Evolutionary conservation across 345 rosid species (phyloP).

Genomic region (Corymbia maculata): DNA sequence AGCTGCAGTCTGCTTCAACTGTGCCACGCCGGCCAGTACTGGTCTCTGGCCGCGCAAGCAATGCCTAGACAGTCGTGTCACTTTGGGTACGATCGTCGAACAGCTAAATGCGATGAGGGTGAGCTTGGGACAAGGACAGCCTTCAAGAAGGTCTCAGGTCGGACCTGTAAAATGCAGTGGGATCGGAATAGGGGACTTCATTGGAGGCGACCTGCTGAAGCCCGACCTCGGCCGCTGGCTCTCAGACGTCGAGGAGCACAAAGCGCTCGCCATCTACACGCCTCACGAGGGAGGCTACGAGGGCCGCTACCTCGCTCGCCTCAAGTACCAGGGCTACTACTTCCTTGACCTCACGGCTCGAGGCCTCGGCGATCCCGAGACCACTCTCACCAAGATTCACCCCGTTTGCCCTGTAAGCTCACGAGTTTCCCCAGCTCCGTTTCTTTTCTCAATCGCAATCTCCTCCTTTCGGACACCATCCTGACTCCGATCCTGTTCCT

Average conservation of each 20-base stretch:
- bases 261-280: slow-evolving; percentile 73
- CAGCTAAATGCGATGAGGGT: background rate
- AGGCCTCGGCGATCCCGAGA: slow-evolving; percentile 94
- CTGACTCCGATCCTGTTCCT: background rate
- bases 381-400: slow-evolving; percentile 74
- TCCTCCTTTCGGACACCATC: background rate
- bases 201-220: slow-evolving; percentile 74
- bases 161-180: slow-evolving; percentile 8
- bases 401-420: slow-evolving; percentile 81
- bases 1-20: slow-evolving; percentile 26
- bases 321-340: slow-evolving; percentile 66
- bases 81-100: background rate
- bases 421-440: background rate
- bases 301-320: slow-evolving; percentile 77
- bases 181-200: slow-evolving; percentile 49
- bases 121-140: background rate
- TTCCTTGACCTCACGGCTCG: slow-evolving; percentile 92
- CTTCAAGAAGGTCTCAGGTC: background rate
- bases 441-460: background rate
- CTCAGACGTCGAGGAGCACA: slow-evolving; percentile 78
- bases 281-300: slow-evolving; percentile 97
- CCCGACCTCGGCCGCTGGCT: slow-evolving; percentile 72
- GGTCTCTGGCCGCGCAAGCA: background rate
- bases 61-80: background rate
- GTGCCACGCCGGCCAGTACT: slow-evolving; percentile 6